phyloP scores from a whole-genome alignment of 441 rosid genomes.

The Aleurites moluccanus region DNA sequence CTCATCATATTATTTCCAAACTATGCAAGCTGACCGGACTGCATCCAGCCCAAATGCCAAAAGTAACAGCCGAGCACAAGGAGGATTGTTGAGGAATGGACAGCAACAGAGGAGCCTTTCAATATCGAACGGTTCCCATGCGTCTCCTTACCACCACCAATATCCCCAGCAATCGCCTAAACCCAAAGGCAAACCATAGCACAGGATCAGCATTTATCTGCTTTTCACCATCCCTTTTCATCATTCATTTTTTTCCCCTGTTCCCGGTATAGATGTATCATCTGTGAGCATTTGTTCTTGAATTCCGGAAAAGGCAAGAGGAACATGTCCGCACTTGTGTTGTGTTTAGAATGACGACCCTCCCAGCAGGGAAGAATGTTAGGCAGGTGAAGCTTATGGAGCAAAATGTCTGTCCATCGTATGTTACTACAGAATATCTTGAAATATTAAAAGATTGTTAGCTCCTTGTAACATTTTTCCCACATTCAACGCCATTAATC shows the following conservation, averaged over 20 bases:
- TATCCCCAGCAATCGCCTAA: constrained; percentile 62
- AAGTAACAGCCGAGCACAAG: constrained; percentile 43
- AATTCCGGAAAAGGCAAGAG: constrained; percentile 35
- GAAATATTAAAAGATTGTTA: constrained; percentile 8
- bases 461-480: neutral
- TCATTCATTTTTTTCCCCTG: constrained; percentile 18
- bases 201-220: constrained; percentile 27
- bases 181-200: constrained; percentile 44
- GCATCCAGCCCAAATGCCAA: constrained; percentile 62
- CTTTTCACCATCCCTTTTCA: constrained; percentile 12
- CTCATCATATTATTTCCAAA: constrained; percentile 81
- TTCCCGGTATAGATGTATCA: constrained; percentile 37
- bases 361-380: constrained; percentile 25
- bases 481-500: neutral
- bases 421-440: constrained; percentile 1
- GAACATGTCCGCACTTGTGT: constrained; percentile 31
- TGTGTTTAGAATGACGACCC: constrained; percentile 35
- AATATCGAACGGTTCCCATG: constrained; percentile 63
- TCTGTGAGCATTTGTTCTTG: constrained; percentile 42
- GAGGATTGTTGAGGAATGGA: constrained; percentile 62
- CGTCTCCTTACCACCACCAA: constrained; percentile 74
- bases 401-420: neutral
- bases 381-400: constrained; percentile 10
- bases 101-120: constrained; percentile 68
- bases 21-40: constrained; percentile 61